phyloP scores from a whole-genome alignment of 257 asterid species.

The Rubia yunnanensis region DNA sequence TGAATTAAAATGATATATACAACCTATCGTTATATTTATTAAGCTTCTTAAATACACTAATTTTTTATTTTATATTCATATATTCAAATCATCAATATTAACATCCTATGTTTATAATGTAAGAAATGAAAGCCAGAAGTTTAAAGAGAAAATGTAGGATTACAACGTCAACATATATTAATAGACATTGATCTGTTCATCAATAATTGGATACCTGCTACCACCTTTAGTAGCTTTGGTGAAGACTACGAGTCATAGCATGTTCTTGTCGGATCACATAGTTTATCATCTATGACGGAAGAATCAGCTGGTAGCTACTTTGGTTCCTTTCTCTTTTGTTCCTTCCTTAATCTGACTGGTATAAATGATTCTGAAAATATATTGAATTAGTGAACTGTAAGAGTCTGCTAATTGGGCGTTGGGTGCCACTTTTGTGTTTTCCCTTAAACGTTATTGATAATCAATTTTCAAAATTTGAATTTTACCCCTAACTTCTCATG shows the following conservation, averaged over 20 bases:
- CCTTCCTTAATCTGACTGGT: not conserved
- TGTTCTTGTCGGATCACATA: slow-evolving; percentile 4
- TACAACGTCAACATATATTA: not conserved
- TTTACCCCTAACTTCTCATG: too few species aligned
- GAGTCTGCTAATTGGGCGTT: not conserved
- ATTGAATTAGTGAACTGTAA: not conserved
- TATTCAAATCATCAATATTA: too few species aligned
- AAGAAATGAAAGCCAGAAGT: too few species aligned
- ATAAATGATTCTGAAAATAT: slow-evolving; percentile 1
- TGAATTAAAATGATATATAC: too few species aligned
- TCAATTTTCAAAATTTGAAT: too few species aligned
- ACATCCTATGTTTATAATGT: too few species aligned
- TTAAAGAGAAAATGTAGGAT: too few species aligned
- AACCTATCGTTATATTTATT: too few species aligned
- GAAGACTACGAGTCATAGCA: not conserved
- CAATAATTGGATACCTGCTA: slow-evolving; percentile 10
- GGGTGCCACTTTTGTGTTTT: not conserved
- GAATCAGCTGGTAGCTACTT: not conserved
- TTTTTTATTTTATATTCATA: too few species aligned
- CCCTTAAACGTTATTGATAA: too few species aligned
- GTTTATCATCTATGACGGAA: not conserved
- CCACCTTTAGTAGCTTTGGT: not conserved
- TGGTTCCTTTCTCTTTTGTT: not conserved
- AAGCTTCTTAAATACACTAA: too few species aligned
- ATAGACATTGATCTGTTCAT: not conserved